These are phyloP conservation scores for Vitis hybrid DNA, from an alignment of 177 flowering plant species.

Conservation along the genomic window DNA sequence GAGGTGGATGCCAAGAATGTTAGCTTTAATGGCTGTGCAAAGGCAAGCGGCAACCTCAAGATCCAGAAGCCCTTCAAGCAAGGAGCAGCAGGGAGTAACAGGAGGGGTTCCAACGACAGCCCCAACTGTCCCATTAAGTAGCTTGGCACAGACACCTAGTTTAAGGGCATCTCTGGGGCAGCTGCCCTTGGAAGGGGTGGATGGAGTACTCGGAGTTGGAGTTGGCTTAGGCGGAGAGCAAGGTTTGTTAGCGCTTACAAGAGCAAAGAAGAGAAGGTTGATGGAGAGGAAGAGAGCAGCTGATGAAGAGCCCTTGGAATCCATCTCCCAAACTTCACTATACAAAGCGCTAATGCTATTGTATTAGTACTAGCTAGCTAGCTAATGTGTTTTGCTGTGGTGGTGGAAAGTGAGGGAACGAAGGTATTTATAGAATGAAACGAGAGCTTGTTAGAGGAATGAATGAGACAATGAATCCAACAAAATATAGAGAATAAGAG, in stretches of 20 bases:
- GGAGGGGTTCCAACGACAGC: constrained; percentile 33
- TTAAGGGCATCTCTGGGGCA: constrained; percentile 46
- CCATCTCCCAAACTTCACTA: constrained; percentile 2
- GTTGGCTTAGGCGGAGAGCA: constrained; percentile 15
- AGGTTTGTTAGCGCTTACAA: constrained; percentile 19
- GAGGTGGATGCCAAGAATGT: constrained; percentile 43
- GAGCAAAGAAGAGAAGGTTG: constrained; percentile 18
- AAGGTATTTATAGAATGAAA: too few relatives aligned
- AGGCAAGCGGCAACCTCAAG: constrained; percentile 45
- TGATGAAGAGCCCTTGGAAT: constrained; percentile 8
- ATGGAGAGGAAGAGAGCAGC: constrained; percentile 14
- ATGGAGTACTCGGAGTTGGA: constrained; percentile 25
- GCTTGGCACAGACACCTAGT: constrained; percentile 38
- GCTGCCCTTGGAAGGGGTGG: constrained; percentile 3
- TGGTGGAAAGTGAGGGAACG: too few relatives aligned
- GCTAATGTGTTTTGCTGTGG: too few relatives aligned
- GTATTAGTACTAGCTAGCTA: too few relatives aligned
- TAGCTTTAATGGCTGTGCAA: constrained; percentile 51
- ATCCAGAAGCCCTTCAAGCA: constrained; percentile 37
- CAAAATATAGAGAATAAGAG: too few relatives aligned
- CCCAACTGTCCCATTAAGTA: constrained; percentile 25
- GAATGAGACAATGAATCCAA: too few relatives aligned
- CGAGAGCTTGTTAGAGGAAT: too few relatives aligned
- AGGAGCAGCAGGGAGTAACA: constrained; percentile 30
- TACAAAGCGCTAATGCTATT: too few relatives aligned